Percentiles rank a stretch among this genome's conserved stretches.
phyloP scores from a whole-genome alignment of 148 eudicot genomes.

The Nepenthes gracilis region DNA sequence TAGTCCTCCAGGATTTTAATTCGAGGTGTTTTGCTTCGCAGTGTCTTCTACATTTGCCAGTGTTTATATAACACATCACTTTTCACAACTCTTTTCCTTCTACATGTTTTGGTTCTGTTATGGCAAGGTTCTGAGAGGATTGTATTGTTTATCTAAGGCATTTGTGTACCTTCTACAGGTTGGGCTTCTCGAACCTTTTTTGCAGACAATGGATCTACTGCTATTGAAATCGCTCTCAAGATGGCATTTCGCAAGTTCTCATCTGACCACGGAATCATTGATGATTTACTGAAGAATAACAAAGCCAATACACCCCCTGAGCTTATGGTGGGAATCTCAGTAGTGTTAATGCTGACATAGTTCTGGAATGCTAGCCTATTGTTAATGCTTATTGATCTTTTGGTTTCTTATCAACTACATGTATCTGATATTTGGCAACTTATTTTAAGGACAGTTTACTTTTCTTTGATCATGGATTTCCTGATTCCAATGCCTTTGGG shows the following conservation, averaged over 20 bases:
- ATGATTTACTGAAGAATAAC: conserved; percentile 17
- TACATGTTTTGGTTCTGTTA: too few relatives aligned
- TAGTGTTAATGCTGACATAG: background rate
- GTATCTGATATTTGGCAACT: too few relatives aligned
- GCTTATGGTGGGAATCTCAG: conserved; percentile 46
- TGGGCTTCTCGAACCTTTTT: conserved; percentile 92
- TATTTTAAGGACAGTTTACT: too few relatives aligned
- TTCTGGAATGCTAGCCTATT: background rate
- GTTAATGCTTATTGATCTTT: background rate
- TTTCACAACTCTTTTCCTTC: too few relatives aligned
- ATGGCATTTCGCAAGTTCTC: conserved; percentile 96
- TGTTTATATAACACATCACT: too few relatives aligned
- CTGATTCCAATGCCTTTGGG: background rate
- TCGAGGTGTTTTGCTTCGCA: too few relatives aligned
- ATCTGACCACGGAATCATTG: conserved; percentile 34
- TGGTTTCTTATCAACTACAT: background rate
- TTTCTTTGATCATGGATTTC: background rate
- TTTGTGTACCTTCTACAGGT: conserved; percentile 29
- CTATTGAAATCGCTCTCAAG: conserved; percentile 90
- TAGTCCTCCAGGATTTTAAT: too few relatives aligned
- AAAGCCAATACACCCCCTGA: conserved; percentile 24
- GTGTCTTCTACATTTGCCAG: too few relatives aligned
- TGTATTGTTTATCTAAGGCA: too few relatives aligned
- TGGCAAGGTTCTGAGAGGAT: too few relatives aligned
- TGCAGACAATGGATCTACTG: conserved; percentile 98